Evolutionary conservation across 345 rosid genomes (phyloP).

Genomic region (Lenwebbia sp.): DNA sequence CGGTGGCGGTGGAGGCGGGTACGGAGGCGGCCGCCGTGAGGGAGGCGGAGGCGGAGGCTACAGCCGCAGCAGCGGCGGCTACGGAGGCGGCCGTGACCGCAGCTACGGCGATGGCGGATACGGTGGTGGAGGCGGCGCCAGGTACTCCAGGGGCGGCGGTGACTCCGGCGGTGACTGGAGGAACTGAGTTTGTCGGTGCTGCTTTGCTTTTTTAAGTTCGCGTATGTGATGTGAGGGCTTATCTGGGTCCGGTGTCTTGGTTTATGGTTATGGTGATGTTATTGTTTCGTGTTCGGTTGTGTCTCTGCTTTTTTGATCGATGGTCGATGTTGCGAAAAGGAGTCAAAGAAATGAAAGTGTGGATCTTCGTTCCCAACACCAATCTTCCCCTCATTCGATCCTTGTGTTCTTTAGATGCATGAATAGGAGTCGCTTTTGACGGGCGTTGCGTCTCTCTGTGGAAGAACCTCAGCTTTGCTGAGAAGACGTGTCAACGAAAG

Average conservation of each 20-base stretch:
- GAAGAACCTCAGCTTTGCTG: not conserved
- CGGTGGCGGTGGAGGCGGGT: constrained; percentile 37
- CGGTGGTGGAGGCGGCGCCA: not conserved
- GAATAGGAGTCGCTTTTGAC: not conserved
- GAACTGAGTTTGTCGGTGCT: not conserved
- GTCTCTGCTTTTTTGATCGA: not conserved
- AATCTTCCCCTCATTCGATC: not conserved
- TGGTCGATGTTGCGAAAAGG: not conserved
- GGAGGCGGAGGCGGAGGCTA: constrained; percentile 26
- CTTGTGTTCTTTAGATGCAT: not conserved
- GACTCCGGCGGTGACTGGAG: constrained; percentile 25
- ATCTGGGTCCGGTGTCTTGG: not conserved
- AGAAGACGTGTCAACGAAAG: not conserved
- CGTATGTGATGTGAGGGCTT: not conserved
- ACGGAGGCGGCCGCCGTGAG: constrained; percentile 23
- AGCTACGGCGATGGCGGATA: constrained; percentile 1
- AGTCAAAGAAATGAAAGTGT: not conserved
- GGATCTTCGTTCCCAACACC: not conserved
- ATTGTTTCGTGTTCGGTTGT: not conserved
- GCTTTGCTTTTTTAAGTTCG: not conserved
- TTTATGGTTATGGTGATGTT: not conserved
- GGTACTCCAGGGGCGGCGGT: constrained; percentile 25
- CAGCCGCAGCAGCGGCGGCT: constrained; percentile 28
- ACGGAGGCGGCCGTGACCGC: constrained; percentile 25
- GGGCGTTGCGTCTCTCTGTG: not conserved